These are phyloP conservation scores for Hyaloscypha bicolor DNA, from an alignment of 495 filamentous ascomycete genomes.

Conservation along the genomic window DNA sequence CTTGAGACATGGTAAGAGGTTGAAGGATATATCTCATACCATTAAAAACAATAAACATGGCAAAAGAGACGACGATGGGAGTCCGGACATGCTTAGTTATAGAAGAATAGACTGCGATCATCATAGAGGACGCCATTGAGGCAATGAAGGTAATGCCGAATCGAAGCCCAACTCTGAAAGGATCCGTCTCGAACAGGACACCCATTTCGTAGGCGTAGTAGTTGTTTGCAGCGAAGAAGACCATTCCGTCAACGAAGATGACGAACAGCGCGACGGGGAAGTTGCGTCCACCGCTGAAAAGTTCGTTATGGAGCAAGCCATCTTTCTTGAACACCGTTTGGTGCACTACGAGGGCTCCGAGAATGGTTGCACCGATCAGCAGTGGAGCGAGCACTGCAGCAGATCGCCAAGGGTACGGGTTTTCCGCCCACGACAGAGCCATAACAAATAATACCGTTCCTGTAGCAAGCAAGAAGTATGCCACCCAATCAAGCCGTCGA, in stretches of 20 bases:
- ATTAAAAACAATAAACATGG: slow-evolving; percentile 31
- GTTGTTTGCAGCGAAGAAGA: slow-evolving; percentile 41
- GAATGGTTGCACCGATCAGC: slow-evolving; percentile 32
- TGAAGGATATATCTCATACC: too few species aligned
- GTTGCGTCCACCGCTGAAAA: slow-evolving; percentile 37
- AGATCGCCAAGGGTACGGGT: slow-evolving; percentile 40
- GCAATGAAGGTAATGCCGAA: slow-evolving; percentile 35
- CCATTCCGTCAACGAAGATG: slow-evolving; percentile 38
- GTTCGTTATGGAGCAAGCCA: slow-evolving; percentile 42
- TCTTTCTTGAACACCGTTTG: slow-evolving; percentile 37
- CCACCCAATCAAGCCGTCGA: slow-evolving; percentile 39
- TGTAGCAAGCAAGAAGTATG: slow-evolving; percentile 34
- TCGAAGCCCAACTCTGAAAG: slow-evolving; percentile 30
- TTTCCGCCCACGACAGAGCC: slow-evolving; percentile 40
- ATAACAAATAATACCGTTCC: slow-evolving; percentile 38
- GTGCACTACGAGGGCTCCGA: slow-evolving; percentile 30
- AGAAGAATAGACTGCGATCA: slow-evolving; percentile 34
- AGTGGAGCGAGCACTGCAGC: slow-evolving; percentile 37
- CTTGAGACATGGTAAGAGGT: too few species aligned
- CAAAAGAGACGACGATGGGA: slow-evolving; percentile 31
- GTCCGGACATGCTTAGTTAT: slow-evolving; percentile 27
- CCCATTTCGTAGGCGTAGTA: slow-evolving; percentile 41
- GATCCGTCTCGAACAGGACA: slow-evolving; percentile 36
- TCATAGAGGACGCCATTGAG: slow-evolving; percentile 20
- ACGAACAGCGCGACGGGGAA: slow-evolving; percentile 36